A percentile compares a stretch with the other conserved stretches of the same genome.
Evolutionary conservation across 164 flowering plant species (phyloP).

Genomic region (Amborella trichopoda): DNA sequence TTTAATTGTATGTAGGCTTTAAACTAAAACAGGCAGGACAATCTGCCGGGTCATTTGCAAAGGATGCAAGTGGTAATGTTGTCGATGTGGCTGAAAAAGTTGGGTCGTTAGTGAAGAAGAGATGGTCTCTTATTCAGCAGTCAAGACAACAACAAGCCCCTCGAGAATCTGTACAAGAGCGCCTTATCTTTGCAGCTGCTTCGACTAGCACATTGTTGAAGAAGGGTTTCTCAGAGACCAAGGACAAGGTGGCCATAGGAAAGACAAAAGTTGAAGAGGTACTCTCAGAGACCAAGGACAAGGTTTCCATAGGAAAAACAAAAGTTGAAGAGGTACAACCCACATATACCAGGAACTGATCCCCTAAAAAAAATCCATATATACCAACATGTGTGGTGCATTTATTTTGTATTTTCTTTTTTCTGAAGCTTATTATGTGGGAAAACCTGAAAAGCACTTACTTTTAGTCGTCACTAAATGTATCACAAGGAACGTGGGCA

Average conservation of each 20-base stretch:
- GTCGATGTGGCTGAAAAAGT: slow-evolving; percentile 62
- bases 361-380: too few relatives aligned
- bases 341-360: too few relatives aligned
- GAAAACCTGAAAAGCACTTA: too few relatives aligned
- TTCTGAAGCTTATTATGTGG: too few relatives aligned
- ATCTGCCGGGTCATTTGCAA: slow-evolving; percentile 59
- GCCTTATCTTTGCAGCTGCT: slow-evolving; percentile 68
- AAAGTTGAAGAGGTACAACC: slow-evolving; percentile 98
- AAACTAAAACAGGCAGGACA: slow-evolving; percentile 32
- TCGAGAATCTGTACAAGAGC: slow-evolving; percentile 69
- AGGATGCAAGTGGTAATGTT: slow-evolving; percentile 77
- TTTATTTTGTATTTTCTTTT: too few relatives aligned
- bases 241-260: slow-evolving; percentile 77
- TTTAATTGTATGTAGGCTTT: neutral
- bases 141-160: slow-evolving; percentile 35
- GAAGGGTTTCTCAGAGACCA: slow-evolving; percentile 73
- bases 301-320: slow-evolving; percentile 67
- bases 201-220: slow-evolving; percentile 59
- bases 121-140: slow-evolving; percentile 69
- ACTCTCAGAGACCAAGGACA: slow-evolving; percentile 76
- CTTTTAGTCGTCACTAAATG: too few relatives aligned
- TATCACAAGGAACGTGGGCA: too few relatives aligned
- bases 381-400: too few relatives aligned
- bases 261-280: slow-evolving; percentile 94
- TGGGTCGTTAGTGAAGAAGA: slow-evolving; percentile 62